A percentile compares a stretch with the other conserved stretches of the same genome.
Conservation (phyloP, 805 yeast genomes). For the Metschnikowia anglica region DNA sequence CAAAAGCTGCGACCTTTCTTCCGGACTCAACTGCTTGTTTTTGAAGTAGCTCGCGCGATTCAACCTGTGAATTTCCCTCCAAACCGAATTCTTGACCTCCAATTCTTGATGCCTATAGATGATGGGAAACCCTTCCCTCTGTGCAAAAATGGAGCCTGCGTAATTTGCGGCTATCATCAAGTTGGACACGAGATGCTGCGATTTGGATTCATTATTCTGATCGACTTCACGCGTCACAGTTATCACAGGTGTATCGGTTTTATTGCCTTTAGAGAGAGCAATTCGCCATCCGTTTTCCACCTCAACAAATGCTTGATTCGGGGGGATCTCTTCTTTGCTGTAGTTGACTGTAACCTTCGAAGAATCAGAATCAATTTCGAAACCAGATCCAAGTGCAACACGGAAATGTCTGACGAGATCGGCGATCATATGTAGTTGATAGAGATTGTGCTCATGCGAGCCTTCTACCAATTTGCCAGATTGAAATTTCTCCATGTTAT, state of each 20-base stretch:
- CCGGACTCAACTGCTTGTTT: constrained; percentile 27
- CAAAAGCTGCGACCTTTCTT: constrained; percentile 44
- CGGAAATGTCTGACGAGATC: constrained; percentile 26
- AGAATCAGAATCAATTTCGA: constrained; percentile 20
- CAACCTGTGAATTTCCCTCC: constrained; percentile 26
- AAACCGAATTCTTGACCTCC: constrained; percentile 25
- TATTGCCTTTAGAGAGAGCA: constrained; percentile 6
- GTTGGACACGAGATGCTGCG: constrained; percentile 73
- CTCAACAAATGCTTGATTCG: constrained; percentile 1
- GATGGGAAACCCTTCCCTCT: constrained; percentile 47
- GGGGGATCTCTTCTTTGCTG: not conserved
- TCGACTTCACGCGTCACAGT: constrained; percentile 13
- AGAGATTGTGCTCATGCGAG: constrained; percentile 28
- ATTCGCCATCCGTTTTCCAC: constrained; percentile 17
- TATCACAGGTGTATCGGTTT: constrained; percentile 11
- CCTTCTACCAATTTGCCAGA: constrained; percentile 13
- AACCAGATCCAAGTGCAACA: constrained; percentile 23
- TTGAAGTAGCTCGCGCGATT: constrained; percentile 20
- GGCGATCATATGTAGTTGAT: constrained; percentile 29
- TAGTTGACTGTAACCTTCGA: constrained; percentile 20
- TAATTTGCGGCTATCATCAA: constrained; percentile 78
- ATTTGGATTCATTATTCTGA: constrained; percentile 35
- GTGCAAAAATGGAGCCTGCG: constrained; percentile 52
- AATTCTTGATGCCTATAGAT: constrained; percentile 45
- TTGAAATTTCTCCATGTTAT: constrained; percentile 13